Evolutionary conservation across 306 rosid genomes (phyloP).

Genomic region (Alnus glutinosa): DNA sequence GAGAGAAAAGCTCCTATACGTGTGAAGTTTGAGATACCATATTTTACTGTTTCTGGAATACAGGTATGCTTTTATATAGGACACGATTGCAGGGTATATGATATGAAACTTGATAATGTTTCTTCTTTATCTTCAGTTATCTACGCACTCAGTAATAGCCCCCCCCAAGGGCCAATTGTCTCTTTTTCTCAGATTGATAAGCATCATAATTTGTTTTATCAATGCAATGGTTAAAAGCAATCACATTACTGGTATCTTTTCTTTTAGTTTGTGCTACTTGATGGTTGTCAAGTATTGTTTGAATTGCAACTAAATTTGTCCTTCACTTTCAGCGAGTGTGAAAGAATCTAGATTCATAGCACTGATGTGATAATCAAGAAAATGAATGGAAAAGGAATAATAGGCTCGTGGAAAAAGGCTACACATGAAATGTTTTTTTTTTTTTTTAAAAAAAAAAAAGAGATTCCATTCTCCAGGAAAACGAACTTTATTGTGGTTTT

Average conservation of each 20-base stretch:
- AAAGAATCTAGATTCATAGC: neutral
- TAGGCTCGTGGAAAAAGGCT: neutral
- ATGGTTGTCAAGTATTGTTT: neutral
- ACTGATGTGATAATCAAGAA: neutral
- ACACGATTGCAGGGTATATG: conserved; percentile 5
- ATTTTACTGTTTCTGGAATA: conserved; percentile 94
- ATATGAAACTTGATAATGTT: neutral
- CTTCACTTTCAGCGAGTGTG: neutral
- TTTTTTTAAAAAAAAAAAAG: too few relatives aligned
- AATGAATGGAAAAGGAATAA: neutral
- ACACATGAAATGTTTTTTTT: neutral
- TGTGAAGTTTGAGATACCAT: conserved; percentile 97
- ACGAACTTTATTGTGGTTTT: neutral
- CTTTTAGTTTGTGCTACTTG: neutral
- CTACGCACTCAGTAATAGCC: neutral
- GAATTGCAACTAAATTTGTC: neutral
- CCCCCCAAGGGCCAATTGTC: too few relatives aligned
- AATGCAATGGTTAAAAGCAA: conserved; percentile 1
- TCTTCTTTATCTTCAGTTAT: neutral
- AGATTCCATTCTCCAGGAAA: neutral
- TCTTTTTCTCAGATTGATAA: neutral
- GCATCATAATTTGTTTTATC: neutral
- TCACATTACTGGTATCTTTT: neutral
- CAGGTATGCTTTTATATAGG: conserved; percentile 56
- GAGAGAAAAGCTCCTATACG: conserved; percentile 97